Conservation (phyloP, 495 filamentous ascomycete species). For the Aspergillus diversus region DNA sequence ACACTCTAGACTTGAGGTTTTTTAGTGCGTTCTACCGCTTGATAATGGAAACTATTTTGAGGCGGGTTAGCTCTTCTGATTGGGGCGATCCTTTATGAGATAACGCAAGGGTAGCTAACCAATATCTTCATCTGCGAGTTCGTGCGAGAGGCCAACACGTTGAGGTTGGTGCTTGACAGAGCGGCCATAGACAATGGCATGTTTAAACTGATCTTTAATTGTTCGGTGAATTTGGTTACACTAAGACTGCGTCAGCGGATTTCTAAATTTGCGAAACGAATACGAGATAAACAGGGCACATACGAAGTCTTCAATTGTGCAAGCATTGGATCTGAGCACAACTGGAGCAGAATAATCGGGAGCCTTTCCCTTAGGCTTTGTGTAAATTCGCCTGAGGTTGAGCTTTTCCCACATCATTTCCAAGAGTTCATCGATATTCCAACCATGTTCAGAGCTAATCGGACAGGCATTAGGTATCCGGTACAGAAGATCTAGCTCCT, state of each 20-base stretch:
- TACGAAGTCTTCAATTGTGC: constrained; percentile 97
- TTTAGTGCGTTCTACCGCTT: constrained; percentile 69
- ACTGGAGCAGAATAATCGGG: constrained; percentile 94
- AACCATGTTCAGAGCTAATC: constrained; percentile 96
- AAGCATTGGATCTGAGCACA: constrained; percentile 77
- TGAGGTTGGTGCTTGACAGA: constrained; percentile 99
- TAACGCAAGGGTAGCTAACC: constrained; percentile 60
- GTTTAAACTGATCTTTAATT: constrained; percentile 94
- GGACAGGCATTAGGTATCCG: constrained; percentile 95
- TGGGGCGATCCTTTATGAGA: constrained; percentile 5
- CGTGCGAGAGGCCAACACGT: constrained; percentile 87
- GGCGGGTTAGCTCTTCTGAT: constrained; percentile 38
- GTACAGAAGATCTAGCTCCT: constrained; percentile 94
- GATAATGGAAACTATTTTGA: constrained; percentile 80
- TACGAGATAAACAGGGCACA: constrained; percentile 33
- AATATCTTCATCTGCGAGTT: constrained; percentile 96
- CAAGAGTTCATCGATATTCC: constrained; percentile 96
- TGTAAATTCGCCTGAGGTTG: constrained; percentile 89
- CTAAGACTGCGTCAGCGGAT: constrained; percentile 50
- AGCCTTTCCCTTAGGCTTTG: constrained; percentile 93
- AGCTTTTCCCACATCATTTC: constrained; percentile 99
- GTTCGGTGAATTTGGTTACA: constrained; percentile 96
- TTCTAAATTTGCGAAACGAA: constrained; percentile 8
- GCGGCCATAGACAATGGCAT: constrained; percentile 93
- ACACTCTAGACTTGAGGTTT: constrained; percentile 30